Evolutionary conservation across 2,329 filamentous ascomycete genomes (phyloP), one percentile per base, ranked within the genome.

Genomic region (Cladosporium sphaerospermum): DNA sequence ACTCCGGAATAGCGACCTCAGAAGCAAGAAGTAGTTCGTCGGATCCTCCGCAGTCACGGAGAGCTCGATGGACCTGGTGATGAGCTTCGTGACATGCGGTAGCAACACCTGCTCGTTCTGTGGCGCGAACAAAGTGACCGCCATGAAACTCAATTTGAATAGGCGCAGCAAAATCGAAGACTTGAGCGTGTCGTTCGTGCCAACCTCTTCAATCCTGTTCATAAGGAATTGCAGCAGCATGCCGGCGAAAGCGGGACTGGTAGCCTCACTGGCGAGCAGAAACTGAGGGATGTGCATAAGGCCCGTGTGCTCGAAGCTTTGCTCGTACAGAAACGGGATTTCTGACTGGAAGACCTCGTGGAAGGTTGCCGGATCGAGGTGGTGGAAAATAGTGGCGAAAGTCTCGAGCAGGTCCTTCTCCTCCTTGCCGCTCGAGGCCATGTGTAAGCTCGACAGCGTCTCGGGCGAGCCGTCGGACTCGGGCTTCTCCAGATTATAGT

Each of bases 101-200:
- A 97, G 77, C 11, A 99, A 77, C 2, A 99, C 90, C 67, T 93
- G 88, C 71, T 99, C 93, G 63, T 99, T 99, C 66, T 96, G 91
- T 8, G 82, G 79, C 0, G 90, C 90, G 69, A 99, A 99, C 1
- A 99, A 77, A 0, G 93, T 99, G 37, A 99, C 93, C 0, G 95
- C 95, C 93, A 99, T 99, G 70, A 99, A 99, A 0, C 92, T 95
- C 47, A 99, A 74, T 72, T 99, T 99, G 75, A 97, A 99, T 48
- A 99, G 82, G 52, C 95, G 82, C 47, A 99, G 75, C 33, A 99
- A 74, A 45, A 99, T 96, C 5, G 90, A 92, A 0, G 93, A 92
- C 70, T 92, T 95, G 66, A 89, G 90, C 50, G 93, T 85, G 69
- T 99, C 90, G 7, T 87, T 84, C 0, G 89, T 93, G 18, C 93